Conservation (phyloP, 306 rosid species). For the Gillenia trifoliata region DNA sequence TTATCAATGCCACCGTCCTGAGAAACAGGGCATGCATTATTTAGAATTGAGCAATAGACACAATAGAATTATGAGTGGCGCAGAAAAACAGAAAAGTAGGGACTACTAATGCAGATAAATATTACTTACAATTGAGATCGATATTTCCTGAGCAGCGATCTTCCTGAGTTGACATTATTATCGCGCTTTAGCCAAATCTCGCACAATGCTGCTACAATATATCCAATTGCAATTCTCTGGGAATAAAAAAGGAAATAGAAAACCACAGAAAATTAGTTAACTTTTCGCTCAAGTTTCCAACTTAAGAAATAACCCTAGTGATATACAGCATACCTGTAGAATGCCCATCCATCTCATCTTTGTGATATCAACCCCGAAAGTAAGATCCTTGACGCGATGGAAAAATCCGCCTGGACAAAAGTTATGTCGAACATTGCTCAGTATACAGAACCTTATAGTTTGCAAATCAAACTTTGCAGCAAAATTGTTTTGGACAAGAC, state of each 20-base stretch:
- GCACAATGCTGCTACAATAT: constrained; percentile 68
- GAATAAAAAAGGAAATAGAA: not conserved
- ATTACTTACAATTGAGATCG: constrained; percentile 64
- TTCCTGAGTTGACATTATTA: constrained; percentile 45
- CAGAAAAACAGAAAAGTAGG: not conserved
- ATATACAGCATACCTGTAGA: constrained; percentile 52
- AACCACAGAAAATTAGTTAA: not conserved
- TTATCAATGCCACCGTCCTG: constrained; percentile 57
- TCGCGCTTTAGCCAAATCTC: constrained; percentile 94
- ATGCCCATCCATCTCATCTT: constrained; percentile 83
- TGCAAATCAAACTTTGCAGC: not conserved
- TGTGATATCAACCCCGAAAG: constrained; percentile 85
- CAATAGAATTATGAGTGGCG: not conserved
- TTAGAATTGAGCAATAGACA: not conserved
- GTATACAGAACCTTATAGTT: not conserved
- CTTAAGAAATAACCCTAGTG: too few relatives aligned
- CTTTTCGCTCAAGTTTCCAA: constrained; percentile 2
- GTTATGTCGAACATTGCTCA: not conserved
- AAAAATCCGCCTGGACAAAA: constrained; percentile 70
- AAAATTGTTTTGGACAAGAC: not conserved
- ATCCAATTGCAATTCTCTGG: constrained; percentile 88
- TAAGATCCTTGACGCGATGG: constrained; percentile 63
- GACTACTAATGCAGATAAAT: not conserved
- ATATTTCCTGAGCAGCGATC: constrained; percentile 62
- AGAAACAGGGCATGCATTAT: not conserved